These are phyloP conservation scores for Emericellopsis cladophorae DNA, from an alignment of 2,329 filamentous ascomycete genomes.

Conservation along the genomic window DNA sequence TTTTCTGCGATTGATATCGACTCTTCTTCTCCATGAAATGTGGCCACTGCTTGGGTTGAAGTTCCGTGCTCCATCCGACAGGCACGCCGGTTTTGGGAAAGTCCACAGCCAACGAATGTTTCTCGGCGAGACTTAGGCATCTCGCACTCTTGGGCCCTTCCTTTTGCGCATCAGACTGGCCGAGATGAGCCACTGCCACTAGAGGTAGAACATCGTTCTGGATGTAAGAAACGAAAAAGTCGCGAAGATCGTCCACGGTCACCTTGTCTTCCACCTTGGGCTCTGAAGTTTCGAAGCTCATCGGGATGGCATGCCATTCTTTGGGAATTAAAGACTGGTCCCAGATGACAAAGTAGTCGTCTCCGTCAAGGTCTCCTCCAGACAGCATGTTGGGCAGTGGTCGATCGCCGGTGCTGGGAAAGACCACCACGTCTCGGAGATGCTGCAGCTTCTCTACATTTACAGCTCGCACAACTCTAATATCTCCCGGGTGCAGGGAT, in stretches of 20 bases:
- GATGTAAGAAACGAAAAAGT: conserved; percentile 87
- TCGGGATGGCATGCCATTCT: conserved; percentile 60
- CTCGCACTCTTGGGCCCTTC: conserved; percentile 53
- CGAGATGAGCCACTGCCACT: conserved; percentile 76
- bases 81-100: conserved; percentile 82
- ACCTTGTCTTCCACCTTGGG: conserved; percentile 48
- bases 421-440: conserved; percentile 74
- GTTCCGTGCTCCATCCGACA: conserved; percentile 49
- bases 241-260: conserved; percentile 57
- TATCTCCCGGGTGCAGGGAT: conserved; percentile 83
- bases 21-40: conserved; percentile 71
- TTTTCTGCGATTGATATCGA: conserved; percentile 55
- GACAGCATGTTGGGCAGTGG: conserved; percentile 91
- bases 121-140: conserved; percentile 62
- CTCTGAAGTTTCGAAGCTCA: conserved; percentile 51
- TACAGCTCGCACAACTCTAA: conserved; percentile 77
- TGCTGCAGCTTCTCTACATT: conserved; percentile 62
- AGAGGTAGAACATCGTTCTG: conserved; percentile 72
- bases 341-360: conserved; percentile 94
- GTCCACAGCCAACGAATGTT: conserved; percentile 89
- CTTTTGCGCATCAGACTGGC: conserved; percentile 48
- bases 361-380: conserved; percentile 88
- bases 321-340: conserved; percentile 59
- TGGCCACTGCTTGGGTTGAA: conserved; percentile 57
- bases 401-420: conserved; percentile 71